A percentile compares a stretch with the other conserved stretches of the same genome.
These are phyloP conservation scores for Silene vulgaris DNA, from an alignment of 179 eudicot species.

Conservation along the genomic window DNA sequence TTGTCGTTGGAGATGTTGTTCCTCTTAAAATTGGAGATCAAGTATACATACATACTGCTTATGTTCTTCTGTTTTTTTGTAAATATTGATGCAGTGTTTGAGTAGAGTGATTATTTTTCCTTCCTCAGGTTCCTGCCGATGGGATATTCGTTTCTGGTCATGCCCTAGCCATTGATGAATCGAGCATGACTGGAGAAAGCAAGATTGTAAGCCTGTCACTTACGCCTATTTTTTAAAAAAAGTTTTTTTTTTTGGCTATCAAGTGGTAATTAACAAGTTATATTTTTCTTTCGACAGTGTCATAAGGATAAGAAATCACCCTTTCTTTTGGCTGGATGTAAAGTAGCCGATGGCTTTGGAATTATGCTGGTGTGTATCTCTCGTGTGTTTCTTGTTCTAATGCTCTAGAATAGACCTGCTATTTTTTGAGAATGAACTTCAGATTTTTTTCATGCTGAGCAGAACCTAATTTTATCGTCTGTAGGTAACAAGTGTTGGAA, in stretches of 20 bases:
- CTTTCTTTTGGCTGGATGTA: conserved; percentile 84
- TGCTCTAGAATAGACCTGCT: too few species aligned
- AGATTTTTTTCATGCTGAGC: neutral
- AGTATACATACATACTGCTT: conserved; percentile 32
- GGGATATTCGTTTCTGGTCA: conserved; percentile 73
- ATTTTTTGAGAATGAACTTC: too few species aligned
- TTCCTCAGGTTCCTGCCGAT: conserved; percentile 74
- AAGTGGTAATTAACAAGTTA: conserved; percentile 15
- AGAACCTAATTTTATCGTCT: conserved; percentile 2
- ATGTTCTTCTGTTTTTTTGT: neutral
- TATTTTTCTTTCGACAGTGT: conserved; percentile 40
- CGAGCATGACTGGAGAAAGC: conserved; percentile 99
- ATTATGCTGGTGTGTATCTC: conserved; percentile 64
- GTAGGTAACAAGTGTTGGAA: conserved; percentile 88
- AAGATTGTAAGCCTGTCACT: conserved; percentile 64
- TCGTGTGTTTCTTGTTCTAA: neutral
- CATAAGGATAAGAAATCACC: conserved; percentile 66
- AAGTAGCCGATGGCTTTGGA: conserved; percentile 92
- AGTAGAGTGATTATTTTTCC: neutral
- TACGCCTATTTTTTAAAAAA: conserved; percentile 18
- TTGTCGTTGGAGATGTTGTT: conserved; percentile 81
- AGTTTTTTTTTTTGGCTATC: neutral
- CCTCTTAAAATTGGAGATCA: conserved; percentile 95
- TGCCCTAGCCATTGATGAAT: conserved; percentile 82
- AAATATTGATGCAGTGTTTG: conserved; percentile 11